Evolutionary conservation across 805 yeast species (phyloP), one percentile per base, ranked within the genome.

Genomic region (Kregervanrija fluxuum): DNA sequence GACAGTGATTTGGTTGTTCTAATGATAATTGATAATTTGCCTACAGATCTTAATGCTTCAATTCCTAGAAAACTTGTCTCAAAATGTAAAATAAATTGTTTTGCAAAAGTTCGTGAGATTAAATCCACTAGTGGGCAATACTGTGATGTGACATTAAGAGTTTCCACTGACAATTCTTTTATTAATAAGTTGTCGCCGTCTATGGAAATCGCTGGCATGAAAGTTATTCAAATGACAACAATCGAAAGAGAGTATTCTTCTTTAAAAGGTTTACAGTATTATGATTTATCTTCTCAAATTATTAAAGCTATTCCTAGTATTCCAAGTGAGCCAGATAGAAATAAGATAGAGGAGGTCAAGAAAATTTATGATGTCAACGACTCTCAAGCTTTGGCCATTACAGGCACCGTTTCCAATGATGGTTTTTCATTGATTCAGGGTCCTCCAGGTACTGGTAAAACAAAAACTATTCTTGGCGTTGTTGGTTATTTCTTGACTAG

Each of bases 361-460:
- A 53, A 55, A 5, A 58, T 70, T 9, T 83, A 79, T 53, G 69
- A 73, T 15, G 84, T 90, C 33, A 93, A 95, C 64, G 72, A 74
- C 28, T 91, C 99, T 0, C 99, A 93, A 64, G 98, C 98, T 0
- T 71, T 66, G 30, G 99, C 99, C 0, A 86, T 93, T 47, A 71
- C 82, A 11, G 86, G 88, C 1, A 75, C 95, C 0, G 77, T 80
- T 30, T 61, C 70, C 17, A 69, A 75, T 8, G 70, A 70, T 1
- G 99, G 99, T 0, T 88, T 93, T 58, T 82, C 95, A 0, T 70
- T 93, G 43, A 90, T 93, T 61, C 99, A 93, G 66, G 99, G 97
- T 46, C 99, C 99, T 0, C 99, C 99, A 0, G 99, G 99, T 64
- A 91, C 98, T 0, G 99, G 99, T 69, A 93, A 93, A 62, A 95